Percentiles rank a stretch among this genome's conserved stretches.
phyloP scores from a whole-genome alignment of 176 grass and related monocot genomes.

The Typha latifolia region DNA sequence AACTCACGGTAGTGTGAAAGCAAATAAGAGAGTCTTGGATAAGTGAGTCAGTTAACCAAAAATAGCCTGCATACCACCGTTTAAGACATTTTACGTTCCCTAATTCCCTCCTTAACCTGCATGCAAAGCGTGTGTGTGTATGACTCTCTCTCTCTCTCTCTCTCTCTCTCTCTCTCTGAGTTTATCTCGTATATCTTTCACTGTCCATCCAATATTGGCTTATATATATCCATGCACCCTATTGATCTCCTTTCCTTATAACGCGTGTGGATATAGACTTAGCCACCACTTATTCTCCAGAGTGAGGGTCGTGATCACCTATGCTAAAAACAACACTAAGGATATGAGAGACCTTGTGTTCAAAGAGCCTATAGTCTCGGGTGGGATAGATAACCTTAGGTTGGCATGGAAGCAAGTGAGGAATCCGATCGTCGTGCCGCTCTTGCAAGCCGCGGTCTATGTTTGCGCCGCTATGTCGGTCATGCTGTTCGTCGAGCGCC shows the following conservation, averaged over 20 bases:
- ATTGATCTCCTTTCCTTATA: neutral
- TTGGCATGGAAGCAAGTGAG: conserved; percentile 34
- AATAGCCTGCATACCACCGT: neutral
- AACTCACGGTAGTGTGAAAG: neutral
- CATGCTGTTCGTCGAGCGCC: conserved; percentile 75
- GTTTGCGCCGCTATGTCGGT: conserved; percentile 59
- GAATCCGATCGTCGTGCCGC: conserved; percentile 35
- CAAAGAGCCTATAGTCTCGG: neutral
- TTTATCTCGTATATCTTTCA: neutral
- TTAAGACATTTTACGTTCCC: neutral
- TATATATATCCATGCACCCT: neutral
- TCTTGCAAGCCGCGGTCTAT: conserved; percentile 44
- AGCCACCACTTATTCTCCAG: neutral
- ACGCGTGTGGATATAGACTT: neutral
- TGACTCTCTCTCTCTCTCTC: conserved; percentile 26
- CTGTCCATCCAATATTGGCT: neutral
- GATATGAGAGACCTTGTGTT: conserved; percentile 28
- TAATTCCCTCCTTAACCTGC: conserved; percentile 19
- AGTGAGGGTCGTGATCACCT: neutral
- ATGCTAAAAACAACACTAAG: neutral
- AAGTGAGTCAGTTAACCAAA: neutral
- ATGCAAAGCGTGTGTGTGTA: conserved; percentile 33
- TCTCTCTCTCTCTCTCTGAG: neutral
- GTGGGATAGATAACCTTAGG: neutral
- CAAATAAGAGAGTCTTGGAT: neutral